Percentiles rank a stretch among this genome's conserved stretches.
phyloP scores from a whole-genome alignment of 345 rosid genomes.

The Hypericum androsaemum region DNA sequence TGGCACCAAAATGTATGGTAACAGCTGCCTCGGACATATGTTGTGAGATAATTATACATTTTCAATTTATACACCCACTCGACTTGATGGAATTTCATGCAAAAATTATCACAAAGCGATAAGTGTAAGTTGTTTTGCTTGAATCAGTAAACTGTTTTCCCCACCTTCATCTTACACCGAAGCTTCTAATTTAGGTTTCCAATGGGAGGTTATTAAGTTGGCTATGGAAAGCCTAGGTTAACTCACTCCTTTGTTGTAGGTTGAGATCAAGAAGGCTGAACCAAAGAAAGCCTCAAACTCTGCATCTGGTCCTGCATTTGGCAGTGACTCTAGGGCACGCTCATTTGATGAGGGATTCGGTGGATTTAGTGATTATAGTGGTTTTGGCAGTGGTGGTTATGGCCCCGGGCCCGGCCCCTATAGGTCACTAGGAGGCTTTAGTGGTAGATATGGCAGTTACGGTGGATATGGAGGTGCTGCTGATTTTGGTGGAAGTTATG shows the following conservation, averaged over 20 bases:
- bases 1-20: neutral
- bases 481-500: conserved; percentile 18
- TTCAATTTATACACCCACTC: no score
- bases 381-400: conserved; percentile 21
- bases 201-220: conserved; percentile 11
- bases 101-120: no score
- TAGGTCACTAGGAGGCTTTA: conserved; percentile 17
- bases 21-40: neutral
- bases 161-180: conserved; percentile 1
- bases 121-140: no score
- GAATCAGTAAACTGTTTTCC: neutral
- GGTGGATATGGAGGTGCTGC: conserved; percentile 18
- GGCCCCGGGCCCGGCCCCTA: conserved; percentile 18
- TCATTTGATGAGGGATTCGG: conserved; percentile 17
- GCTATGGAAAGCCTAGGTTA: conserved; percentile 18
- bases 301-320: conserved; percentile 22
- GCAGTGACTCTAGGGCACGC: conserved; percentile 25
- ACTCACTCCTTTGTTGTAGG: conserved; percentile 28
- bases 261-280: conserved; percentile 28
- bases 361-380: conserved; percentile 20
- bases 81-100: no score
- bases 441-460: conserved; percentile 20
- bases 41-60: no score
- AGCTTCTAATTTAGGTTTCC: neutral
- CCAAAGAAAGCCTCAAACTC: conserved; percentile 25